Percentiles rank a stretch among this genome's conserved stretches.
Conservation (phyloP, 257 asterid species). For the Solanum etuberosum region DNA sequence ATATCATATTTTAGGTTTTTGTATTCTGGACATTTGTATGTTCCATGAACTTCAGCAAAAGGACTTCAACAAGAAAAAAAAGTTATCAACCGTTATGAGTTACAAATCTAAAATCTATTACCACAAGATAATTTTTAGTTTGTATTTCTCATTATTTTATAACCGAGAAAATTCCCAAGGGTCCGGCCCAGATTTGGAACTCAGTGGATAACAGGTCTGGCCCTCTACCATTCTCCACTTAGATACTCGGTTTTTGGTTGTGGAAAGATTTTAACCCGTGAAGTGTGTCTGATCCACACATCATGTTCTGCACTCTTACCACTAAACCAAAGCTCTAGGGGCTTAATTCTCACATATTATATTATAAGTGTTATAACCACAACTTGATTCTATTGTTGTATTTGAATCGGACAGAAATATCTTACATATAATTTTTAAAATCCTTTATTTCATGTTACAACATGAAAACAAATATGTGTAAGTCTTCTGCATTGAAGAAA, state of each 20-base stretch:
- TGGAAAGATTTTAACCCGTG: not conserved
- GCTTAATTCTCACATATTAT: not conserved
- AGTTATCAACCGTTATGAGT: not conserved
- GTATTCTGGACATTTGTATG: not conserved
- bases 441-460: not conserved
- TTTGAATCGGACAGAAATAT: not conserved
- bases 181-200: not conserved
- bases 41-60: not conserved
- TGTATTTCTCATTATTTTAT: not conserved
- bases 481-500: not conserved
- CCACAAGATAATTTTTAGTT: not conserved
- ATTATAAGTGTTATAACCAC: not conserved
- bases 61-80: not conserved
- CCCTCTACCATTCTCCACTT: not conserved
- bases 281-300: not conserved
- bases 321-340: not conserved
- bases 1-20: not conserved
- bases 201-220: not conserved
- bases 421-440: not conserved
- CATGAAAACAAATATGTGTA: not conserved
- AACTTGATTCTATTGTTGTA: not conserved
- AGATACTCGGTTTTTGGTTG: not conserved
- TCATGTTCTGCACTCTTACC: not conserved
- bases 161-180: not conserved
- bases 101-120: not conserved